Evolutionary conservation across 495 filamentous ascomycete genomes (phyloP).

Genomic region (Aspergillus diversus): DNA sequence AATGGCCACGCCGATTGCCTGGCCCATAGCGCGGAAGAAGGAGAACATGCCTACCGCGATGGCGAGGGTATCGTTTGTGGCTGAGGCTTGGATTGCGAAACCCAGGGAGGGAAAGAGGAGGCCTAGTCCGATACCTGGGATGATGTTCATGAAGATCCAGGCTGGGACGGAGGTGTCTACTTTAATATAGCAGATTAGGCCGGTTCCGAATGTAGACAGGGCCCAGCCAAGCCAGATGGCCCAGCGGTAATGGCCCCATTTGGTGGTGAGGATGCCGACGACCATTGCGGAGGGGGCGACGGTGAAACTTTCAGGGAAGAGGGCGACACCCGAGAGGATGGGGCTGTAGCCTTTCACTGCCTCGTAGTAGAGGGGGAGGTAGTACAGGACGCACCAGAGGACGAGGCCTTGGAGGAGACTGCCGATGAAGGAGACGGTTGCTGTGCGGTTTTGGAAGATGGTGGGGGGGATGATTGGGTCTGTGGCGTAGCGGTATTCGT

Average conservation of each 20-base stretch:
- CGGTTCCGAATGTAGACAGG: neutral
- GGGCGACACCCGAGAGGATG: conserved; percentile 46
- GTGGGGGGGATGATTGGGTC: conserved; percentile 33
- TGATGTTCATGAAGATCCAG: neutral
- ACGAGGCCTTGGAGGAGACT: conserved; percentile 55
- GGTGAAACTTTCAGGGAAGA: conserved; percentile 55
- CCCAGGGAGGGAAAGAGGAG: neutral
- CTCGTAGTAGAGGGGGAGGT: conserved; percentile 54
- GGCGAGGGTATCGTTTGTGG: neutral
- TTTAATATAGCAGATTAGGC: neutral
- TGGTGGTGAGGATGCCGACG: conserved; percentile 43
- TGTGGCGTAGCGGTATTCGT: neutral
- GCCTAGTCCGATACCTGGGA: neutral
- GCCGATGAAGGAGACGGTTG: conserved; percentile 43
- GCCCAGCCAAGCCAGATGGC: neutral
- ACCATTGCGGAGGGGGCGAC: conserved; percentile 52
- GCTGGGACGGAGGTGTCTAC: neutral
- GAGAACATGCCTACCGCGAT: neutral
- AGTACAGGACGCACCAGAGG: conserved; percentile 49
- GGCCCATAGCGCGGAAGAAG: neutral
- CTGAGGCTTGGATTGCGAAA: neutral
- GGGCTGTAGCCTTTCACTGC: conserved; percentile 52
- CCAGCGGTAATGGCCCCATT: neutral
- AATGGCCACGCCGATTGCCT: neutral
- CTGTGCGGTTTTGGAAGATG: conserved; percentile 52